Evolutionary conservation across 257 asterid species (phyloP).

Genomic region (Ballota nigra): DNA sequence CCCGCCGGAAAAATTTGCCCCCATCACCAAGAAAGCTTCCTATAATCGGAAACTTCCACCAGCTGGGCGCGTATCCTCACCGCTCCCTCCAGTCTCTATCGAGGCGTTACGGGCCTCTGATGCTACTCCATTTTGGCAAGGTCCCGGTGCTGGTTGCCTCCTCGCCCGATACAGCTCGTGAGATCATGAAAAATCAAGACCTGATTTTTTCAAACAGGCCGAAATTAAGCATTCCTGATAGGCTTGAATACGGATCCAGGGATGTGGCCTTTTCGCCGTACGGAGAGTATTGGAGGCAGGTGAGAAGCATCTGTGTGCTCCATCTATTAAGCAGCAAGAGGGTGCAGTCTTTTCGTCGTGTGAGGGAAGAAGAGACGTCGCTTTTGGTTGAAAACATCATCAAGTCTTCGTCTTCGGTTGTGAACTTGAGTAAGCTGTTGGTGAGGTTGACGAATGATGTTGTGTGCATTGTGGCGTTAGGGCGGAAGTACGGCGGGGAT

Average conservation of each 20-base stretch:
- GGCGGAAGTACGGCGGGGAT: slow-evolving; percentile 16
- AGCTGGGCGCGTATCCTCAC: slow-evolving; percentile 39
- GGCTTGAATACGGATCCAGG: slow-evolving; percentile 20
- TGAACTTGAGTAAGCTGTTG: too few relatives aligned
- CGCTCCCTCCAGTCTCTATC: slow-evolving; percentile 39
- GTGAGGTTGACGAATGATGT: too few relatives aligned
- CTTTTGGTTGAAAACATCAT: too few relatives aligned
- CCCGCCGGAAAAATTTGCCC: slow-evolving; percentile 13
- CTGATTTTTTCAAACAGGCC: slow-evolving; percentile 40
- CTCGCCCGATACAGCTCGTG: slow-evolving; percentile 32
- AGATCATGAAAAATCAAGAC: slow-evolving; percentile 43
- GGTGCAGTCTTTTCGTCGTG: slow-evolving; percentile 33
- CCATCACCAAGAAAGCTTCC: slow-evolving; percentile 51
- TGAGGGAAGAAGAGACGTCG: slow-evolving; percentile 44
- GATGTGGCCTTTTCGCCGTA: slow-evolving; percentile 40
- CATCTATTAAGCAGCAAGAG: slow-evolving; percentile 45
- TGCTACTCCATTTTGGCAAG: slow-evolving; percentile 44
- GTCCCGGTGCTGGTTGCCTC: slow-evolving; percentile 42
- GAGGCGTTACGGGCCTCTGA: slow-evolving; percentile 35
- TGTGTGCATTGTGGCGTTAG: slow-evolving; percentile 42
- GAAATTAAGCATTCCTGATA: slow-evolving; percentile 10
- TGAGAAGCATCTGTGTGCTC: slow-evolving; percentile 37
- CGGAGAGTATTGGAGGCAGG: slow-evolving; percentile 49
- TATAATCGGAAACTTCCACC: slow-evolving; percentile 43
- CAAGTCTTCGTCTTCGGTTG: too few relatives aligned